Conservation (phyloP, 345 rosid species). For the Populus euphratica region DNA sequence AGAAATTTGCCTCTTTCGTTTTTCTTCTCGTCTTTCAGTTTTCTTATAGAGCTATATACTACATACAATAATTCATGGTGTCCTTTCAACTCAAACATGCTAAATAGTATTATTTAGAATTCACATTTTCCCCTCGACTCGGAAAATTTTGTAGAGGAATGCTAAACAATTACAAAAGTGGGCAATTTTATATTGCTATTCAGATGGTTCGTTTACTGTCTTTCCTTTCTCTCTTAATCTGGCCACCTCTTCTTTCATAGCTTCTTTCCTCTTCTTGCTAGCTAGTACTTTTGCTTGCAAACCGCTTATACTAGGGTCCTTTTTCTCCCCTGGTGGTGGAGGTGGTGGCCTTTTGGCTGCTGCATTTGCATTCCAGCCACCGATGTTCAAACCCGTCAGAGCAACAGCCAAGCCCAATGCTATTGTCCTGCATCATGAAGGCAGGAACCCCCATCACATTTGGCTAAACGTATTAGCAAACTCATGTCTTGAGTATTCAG, state of each 20-base stretch:
- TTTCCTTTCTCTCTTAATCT: conserved; percentile 72
- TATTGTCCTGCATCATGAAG: conserved; percentile 29
- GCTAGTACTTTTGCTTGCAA: conserved; percentile 79
- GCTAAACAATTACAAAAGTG: neutral
- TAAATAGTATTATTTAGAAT: neutral
- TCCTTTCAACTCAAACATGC: neutral
- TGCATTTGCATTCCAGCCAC: conserved; percentile 42
- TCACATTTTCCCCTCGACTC: neutral
- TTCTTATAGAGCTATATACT: neutral
- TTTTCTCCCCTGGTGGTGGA: conserved; percentile 54
- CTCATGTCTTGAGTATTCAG: neutral
- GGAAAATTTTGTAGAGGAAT: neutral
- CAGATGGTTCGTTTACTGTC: conserved; percentile 16
- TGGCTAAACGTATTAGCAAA: neutral
- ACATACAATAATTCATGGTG: no score
- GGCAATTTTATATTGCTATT: neutral
- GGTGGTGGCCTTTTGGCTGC: conserved; percentile 68
- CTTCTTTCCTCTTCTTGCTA: conserved; percentile 62
- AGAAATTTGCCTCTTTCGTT: no score
- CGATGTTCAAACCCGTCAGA: conserved; percentile 40
- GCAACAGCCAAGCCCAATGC: conserved; percentile 45
- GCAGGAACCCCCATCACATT: neutral
- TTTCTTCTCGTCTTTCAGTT: no score
- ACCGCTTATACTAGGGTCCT: conserved; percentile 72
- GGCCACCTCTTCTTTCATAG: conserved; percentile 43